Conservation (phyloP, 1,139 yeast genomes). For the Wickerhamiella pararugosa region DNA sequence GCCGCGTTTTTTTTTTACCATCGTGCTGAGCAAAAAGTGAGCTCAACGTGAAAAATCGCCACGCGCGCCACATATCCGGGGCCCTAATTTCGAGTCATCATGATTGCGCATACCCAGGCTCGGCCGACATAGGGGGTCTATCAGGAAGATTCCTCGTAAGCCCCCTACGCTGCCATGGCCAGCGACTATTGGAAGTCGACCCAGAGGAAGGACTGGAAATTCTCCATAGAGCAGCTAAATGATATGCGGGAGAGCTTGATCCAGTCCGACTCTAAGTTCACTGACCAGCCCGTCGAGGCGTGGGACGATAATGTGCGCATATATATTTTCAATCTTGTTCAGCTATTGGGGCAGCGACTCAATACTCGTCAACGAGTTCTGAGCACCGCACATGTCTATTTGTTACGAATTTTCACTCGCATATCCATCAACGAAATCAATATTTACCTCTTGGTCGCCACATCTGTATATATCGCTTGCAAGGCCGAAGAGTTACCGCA, state of each 20-base stretch:
- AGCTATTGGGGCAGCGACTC: slow-evolving; percentile 63
- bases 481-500: slow-evolving; percentile 93
- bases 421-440: slow-evolving; percentile 73
- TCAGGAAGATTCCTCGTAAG: background rate
- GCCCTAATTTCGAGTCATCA: too few relatives aligned
- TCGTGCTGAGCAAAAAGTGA: too few relatives aligned
- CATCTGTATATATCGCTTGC: slow-evolving; percentile 80
- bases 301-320: slow-evolving; percentile 29
- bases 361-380: slow-evolving; percentile 68
- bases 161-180: slow-evolving; percentile 18
- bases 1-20: too few relatives aligned
- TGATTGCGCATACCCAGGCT: background rate
- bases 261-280: slow-evolving; percentile 18
- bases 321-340: slow-evolving; percentile 35
- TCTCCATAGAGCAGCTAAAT: slow-evolving; percentile 34
- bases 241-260: slow-evolving; percentile 26
- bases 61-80: too few relatives aligned
- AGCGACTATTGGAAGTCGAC: slow-evolving; percentile 60
- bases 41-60: too few relatives aligned
- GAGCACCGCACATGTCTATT: slow-evolving; percentile 78
- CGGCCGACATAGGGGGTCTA: background rate
- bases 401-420: slow-evolving; percentile 55
- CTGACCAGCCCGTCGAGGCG: slow-evolving; percentile 18
- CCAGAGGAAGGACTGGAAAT: slow-evolving; percentile 49
- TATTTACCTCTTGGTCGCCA: slow-evolving; percentile 61